phyloP scores from a whole-genome alignment of 2,329 filamentous ascomycete species.

The Arthrobotrys iridis region DNA sequence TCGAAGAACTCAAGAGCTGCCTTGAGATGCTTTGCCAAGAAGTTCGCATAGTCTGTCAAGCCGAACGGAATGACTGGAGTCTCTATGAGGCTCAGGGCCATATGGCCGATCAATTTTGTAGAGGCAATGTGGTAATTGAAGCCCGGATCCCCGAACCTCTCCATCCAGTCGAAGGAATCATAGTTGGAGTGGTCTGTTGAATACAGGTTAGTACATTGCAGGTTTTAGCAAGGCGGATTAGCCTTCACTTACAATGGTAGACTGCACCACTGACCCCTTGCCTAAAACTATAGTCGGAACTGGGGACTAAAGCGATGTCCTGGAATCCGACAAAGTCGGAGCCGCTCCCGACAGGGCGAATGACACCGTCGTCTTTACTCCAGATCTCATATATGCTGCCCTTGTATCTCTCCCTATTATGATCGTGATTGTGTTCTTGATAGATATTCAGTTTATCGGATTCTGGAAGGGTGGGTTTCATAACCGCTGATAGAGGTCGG shows the following conservation, averaged over 20 bases:
- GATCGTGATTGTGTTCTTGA: conserved; percentile 84
- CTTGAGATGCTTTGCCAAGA: conserved; percentile 62
- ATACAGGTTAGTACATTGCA: conserved; percentile 78
- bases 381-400: conserved; percentile 74
- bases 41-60: conserved; percentile 65
- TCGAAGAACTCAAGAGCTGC: conserved; percentile 62
- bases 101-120: conserved; percentile 72
- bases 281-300: conserved; percentile 77
- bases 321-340: conserved; percentile 77
- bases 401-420: conserved; percentile 88
- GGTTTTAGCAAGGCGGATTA: conserved; percentile 81
- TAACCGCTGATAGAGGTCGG: conserved; percentile 6
- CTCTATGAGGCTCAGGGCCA: conserved; percentile 71
- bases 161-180: conserved; percentile 89
- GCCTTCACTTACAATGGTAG: conserved; percentile 80
- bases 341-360: conserved; percentile 75
- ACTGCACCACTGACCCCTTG: conserved; percentile 63
- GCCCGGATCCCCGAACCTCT: conserved; percentile 75
- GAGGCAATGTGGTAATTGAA: conserved; percentile 74
- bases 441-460: not conserved
- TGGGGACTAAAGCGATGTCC: conserved; percentile 74
- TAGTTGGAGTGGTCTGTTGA: conserved; percentile 85
- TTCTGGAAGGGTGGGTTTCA: conserved; percentile 9
- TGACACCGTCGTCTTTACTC: conserved; percentile 60
- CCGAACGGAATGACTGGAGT: conserved; percentile 72